Conservation (phyloP, 2,329 filamentous ascomycete genomes). For the Madurella fahalii region DNA sequence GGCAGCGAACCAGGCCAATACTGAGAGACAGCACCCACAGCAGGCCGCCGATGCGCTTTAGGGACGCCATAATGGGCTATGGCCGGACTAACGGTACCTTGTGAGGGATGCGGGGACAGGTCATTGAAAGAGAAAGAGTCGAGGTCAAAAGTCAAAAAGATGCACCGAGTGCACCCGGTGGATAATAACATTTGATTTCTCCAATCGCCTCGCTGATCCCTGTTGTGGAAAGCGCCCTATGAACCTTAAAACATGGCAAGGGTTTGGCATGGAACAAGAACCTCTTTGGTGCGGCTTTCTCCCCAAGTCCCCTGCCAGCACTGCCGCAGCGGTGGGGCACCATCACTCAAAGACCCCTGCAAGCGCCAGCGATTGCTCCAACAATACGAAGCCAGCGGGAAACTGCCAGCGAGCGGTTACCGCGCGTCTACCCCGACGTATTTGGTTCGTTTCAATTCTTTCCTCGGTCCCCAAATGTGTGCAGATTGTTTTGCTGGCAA, state of each 20-base stretch:
- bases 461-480: neutral
- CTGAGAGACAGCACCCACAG: slow-evolving; percentile 16
- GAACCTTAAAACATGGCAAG: slow-evolving; percentile 11
- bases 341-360: slow-evolving; percentile 6
- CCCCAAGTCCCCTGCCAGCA: slow-evolving; percentile 6
- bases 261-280: neutral
- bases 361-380: slow-evolving; percentile 7
- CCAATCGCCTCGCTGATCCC: neutral
- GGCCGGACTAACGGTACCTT: neutral
- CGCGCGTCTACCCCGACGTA: neutral
- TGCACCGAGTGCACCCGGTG: neutral
- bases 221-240: neutral
- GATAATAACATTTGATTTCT: neutral
- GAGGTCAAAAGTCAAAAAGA: neutral
- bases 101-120: neutral
- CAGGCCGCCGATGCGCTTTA: slow-evolving; percentile 16
- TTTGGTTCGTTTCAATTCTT: neutral
- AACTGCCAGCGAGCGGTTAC: neutral
- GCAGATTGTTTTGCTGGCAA: neutral
- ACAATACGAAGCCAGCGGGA: neutral
- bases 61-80: slow-evolving; percentile 12
- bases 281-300: no score
- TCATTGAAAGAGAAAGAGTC: neutral
- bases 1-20: slow-evolving; percentile 9
- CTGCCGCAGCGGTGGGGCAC: slow-evolving; percentile 18